Conservation (phyloP, 2,329 filamentous ascomycete genomes). For the Stagonosporopsis chrysanthemi region DNA sequence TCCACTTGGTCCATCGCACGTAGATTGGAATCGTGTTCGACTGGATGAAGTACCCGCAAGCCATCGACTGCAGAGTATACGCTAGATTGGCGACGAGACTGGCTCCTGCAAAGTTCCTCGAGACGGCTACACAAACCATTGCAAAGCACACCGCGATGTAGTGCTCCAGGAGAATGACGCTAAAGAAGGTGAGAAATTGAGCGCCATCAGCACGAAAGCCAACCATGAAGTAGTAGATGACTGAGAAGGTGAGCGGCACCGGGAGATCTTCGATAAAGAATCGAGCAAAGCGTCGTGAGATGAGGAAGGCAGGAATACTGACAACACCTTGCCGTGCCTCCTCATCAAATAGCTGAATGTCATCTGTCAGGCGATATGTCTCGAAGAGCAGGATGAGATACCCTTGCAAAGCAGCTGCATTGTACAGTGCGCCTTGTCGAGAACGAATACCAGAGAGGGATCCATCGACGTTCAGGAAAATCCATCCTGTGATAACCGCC, state of each 20-base stretch:
- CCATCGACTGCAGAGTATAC: constrained; percentile 77
- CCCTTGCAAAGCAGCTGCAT: constrained; percentile 73
- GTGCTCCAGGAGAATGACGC: constrained; percentile 72
- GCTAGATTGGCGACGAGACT: constrained; percentile 75
- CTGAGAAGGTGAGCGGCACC: constrained; percentile 73
- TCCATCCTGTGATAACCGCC: constrained; percentile 75
- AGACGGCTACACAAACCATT: constrained; percentile 70
- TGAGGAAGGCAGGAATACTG: constrained; percentile 71
- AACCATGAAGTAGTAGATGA: constrained; percentile 80
- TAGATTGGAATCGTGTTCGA: constrained; percentile 76
- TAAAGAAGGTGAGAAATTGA: constrained; percentile 77
- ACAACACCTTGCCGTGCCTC: constrained; percentile 78
- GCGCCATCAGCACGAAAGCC: constrained; percentile 70
- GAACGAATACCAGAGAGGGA: constrained; percentile 77
- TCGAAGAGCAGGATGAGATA: constrained; percentile 81
- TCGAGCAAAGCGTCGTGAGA: constrained; percentile 73
- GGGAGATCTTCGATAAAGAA: constrained; percentile 75
- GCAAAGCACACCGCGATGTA: constrained; percentile 78
- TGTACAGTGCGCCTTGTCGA: constrained; percentile 76
- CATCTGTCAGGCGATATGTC: constrained; percentile 75
- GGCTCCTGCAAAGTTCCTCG: constrained; percentile 72
- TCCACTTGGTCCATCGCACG: constrained; percentile 78
- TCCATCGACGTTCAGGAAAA: constrained; percentile 71
- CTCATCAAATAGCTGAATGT: constrained; percentile 78
- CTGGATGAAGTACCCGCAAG: constrained; percentile 80